Percentiles rank a stretch among this genome's conserved stretches.
Conservation (phyloP, 2,329 filamentous ascomycete genomes). For the Verticillium longisporum region DNA sequence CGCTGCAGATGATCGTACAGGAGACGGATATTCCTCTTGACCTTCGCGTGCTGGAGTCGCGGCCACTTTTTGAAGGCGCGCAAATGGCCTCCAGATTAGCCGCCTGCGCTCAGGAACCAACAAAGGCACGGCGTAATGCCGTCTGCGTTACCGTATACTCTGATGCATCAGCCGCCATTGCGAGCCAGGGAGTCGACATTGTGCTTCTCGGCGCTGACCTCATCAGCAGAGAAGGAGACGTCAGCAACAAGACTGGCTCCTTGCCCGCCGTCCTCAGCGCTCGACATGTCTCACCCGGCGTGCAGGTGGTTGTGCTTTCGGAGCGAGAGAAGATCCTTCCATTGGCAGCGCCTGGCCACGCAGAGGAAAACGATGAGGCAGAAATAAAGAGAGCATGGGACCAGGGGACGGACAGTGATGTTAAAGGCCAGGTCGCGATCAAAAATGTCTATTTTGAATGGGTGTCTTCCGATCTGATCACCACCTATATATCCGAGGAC, state of each 20-base stretch:
- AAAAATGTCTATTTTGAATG: slow-evolving; percentile 56
- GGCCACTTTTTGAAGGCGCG: slow-evolving; percentile 60
- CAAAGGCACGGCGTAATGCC: slow-evolving; percentile 5
- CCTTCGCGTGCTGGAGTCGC: slow-evolving; percentile 57
- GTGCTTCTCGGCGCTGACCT: slow-evolving; percentile 59
- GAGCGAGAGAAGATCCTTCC: slow-evolving; percentile 53
- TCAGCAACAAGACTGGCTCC: slow-evolving; percentile 63
- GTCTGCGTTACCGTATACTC: slow-evolving; percentile 40
- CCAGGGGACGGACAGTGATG: slow-evolving; percentile 6
- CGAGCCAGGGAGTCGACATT: slow-evolving; percentile 43
- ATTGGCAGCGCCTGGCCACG: slow-evolving; percentile 32
- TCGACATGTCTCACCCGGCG: slow-evolving; percentile 35
- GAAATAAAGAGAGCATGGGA: slow-evolving; percentile 46
- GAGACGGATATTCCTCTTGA: slow-evolving; percentile 34
- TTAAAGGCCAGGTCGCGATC: slow-evolving; percentile 22
- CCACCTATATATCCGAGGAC: slow-evolving; percentile 48
- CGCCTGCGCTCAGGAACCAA: slow-evolving; percentile 15
- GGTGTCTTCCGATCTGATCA: slow-evolving; percentile 42
- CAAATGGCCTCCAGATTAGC: slow-evolving; percentile 41
- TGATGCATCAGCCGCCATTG: slow-evolving; percentile 52
- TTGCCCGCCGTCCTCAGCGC: slow-evolving; percentile 50
- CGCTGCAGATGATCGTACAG: slow-evolving; percentile 34
- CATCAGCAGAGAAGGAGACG: slow-evolving; percentile 48
- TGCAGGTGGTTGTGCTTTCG: slow-evolving; percentile 47
- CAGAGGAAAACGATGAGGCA: slow-evolving; percentile 39